Evolutionary conservation across 2,329 filamentous ascomycete species (phyloP), one percentile per base, ranked within the genome.

Genomic region (Neonectria sp.): DNA sequence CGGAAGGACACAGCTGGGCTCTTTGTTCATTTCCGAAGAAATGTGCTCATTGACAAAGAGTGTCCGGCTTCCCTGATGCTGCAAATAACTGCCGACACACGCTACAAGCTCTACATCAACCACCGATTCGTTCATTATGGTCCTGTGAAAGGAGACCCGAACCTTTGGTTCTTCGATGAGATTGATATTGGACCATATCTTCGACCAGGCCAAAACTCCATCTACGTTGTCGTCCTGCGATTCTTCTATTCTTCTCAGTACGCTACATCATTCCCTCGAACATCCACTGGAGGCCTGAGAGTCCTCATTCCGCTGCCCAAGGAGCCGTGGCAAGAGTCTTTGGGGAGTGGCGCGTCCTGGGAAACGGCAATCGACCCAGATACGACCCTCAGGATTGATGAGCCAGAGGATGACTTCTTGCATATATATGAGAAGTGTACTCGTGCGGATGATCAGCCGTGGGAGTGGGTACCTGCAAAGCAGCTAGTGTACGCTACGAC

Each of bases 401-500:
- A 71, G 27, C 52, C 40, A 2, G 67, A 71, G 29, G 70, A 72
- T 24, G 56, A 65, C 24, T 72, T 71, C 21, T 57, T 72, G 3
- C 68, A 72, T 29, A 37, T 69, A 2, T 72, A 71, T 55, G 69
- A 71, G 21, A 27, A 17, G 45, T 9, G 61, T 25, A 11, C 31
- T 4, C 24, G 12, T 21, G 6, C 21, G 12, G 17, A 29, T 13
- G 9, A 17, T 2, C 17, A 48, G 4, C 4, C 45, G 1, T 25
- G 24, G 7, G 12, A 37, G 24, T 69, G 62, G 67, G 52, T 58
- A 1, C 12, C 33, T 4, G 67, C 69, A 15, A 46, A 60, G n/a
- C 24, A n/a, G 11, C 33, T 60, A 3, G 46, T 52, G 37, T 55
- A 52, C 31, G 31, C n/a, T 2, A 43, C 27, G 2, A 55, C 49